Evolutionary conservation across 2,329 filamentous ascomycete genomes (phyloP).

Genomic region (Ascocoryne sarcoides): DNA sequence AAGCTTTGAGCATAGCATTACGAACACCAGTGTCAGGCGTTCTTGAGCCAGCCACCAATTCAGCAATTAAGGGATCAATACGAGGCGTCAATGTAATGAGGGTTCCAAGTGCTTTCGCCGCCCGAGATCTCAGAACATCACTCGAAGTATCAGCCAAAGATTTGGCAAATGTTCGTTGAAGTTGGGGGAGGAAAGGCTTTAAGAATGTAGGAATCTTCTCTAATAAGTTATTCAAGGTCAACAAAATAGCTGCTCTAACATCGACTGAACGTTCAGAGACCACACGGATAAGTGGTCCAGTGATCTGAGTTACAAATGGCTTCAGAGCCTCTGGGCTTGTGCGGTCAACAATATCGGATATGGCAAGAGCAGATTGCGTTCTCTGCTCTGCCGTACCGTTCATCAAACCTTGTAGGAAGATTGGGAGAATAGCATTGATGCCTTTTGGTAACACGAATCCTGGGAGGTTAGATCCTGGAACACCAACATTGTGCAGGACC

Average conservation of each 20-base stretch:
- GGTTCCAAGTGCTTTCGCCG: conserved; percentile 88
- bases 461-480: conserved; percentile 72
- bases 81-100: conserved; percentile 92
- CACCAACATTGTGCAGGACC: conserved; percentile 79
- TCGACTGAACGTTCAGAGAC: conserved; percentile 94
- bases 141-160: conserved; percentile 89
- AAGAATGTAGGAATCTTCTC: conserved; percentile 94
- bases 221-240: conserved; percentile 88
- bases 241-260: conserved; percentile 87
- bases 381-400: conserved; percentile 90
- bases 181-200: conserved; percentile 92
- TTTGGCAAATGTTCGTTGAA: conserved; percentile 95
- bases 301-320: conserved; percentile 95
- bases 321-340: conserved; percentile 82
- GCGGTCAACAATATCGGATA: conserved; percentile 91
- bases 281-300: conserved; percentile 92
- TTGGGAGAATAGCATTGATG: conserved; percentile 90
- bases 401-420: conserved; percentile 96
- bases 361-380: conserved; percentile 82
- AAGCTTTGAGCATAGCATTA: conserved; percentile 91
- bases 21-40: conserved; percentile 79
- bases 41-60: conserved; percentile 92
- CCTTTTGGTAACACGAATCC: conserved; percentile 93
- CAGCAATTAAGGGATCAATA: conserved; percentile 85
- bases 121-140: conserved; percentile 75